phyloP scores from a whole-genome alignment of 2,329 filamentous ascomycete species.

The Chalaropsis ovoidea region DNA sequence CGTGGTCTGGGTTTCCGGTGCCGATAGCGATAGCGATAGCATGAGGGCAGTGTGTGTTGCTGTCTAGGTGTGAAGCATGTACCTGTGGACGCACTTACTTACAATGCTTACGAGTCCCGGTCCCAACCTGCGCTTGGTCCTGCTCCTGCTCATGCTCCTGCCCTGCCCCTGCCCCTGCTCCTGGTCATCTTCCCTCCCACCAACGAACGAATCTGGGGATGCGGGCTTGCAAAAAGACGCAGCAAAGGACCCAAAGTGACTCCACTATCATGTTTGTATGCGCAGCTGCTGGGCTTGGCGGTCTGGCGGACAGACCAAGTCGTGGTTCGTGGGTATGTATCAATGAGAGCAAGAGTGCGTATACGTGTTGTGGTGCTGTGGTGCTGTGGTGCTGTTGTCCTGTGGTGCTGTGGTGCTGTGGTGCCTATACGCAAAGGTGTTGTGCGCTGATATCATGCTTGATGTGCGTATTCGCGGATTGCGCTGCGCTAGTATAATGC shows the following conservation, averaged over 20 bases:
- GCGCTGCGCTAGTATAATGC: no score
- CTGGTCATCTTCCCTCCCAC: background rate
- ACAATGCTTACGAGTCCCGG: background rate
- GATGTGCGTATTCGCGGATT: no score
- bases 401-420: background rate
- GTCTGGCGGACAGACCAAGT: background rate
- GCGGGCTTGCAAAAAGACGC: conserved; percentile 7
- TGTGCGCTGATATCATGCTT: no score
- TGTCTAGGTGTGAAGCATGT: background rate
- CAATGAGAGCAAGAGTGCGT: background rate
- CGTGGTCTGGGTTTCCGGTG: background rate
- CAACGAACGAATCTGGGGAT: background rate
- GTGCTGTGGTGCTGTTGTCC: background rate
- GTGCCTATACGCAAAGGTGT: background rate
- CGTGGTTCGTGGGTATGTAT: background rate
- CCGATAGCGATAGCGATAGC: background rate
- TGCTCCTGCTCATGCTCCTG: background rate
- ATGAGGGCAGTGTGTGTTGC: background rate
- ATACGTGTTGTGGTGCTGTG: background rate
- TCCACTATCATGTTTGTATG: conserved; percentile 6
- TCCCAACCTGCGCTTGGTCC: no score
- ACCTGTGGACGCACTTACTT: no score
- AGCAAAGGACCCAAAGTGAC: conserved; percentile 12
- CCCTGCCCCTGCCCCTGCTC: no score
- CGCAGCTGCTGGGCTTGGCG: conserved; percentile 2